Conservation (phyloP, 2,329 filamentous ascomycete genomes). For the Aspergillus uvarum region DNA sequence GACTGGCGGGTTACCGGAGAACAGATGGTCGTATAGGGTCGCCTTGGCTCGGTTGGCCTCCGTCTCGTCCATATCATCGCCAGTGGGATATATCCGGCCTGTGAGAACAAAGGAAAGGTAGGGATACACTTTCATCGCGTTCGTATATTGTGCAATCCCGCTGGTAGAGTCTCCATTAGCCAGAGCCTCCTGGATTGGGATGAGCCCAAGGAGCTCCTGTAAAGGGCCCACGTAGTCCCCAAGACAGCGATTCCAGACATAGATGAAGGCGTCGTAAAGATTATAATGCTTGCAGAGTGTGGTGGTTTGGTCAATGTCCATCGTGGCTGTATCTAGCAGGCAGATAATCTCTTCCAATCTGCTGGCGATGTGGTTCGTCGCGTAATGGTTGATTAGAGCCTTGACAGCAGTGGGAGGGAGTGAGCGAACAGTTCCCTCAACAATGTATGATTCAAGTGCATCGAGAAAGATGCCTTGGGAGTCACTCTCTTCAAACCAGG, state of each 20-base stretch:
- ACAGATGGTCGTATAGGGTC: slow-evolving; percentile 89
- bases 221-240: slow-evolving; percentile 88
- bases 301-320: slow-evolving; percentile 93
- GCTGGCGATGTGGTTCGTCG: slow-evolving; percentile 69
- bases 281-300: slow-evolving; percentile 85
- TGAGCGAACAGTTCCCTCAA: slow-evolving; percentile 70
- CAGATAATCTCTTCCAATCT: slow-evolving; percentile 93
- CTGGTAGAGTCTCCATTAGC: slow-evolving; percentile 51
- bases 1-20: slow-evolving; percentile 65
- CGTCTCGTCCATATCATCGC: slow-evolving; percentile 69
- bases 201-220: slow-evolving; percentile 68
- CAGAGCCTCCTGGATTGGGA: slow-evolving; percentile 24
- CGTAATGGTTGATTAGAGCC: slow-evolving; percentile 78
- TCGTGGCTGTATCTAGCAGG: slow-evolving; percentile 81
- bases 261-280: slow-evolving; percentile 91
- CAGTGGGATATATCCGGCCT: slow-evolving; percentile 86
- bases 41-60: slow-evolving; percentile 75
- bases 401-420: slow-evolving; percentile 85
- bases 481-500: slow-evolving; percentile 79
- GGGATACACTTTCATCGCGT: slow-evolving; percentile 88
- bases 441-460: slow-evolving; percentile 81
- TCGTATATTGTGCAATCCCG: slow-evolving; percentile 56
- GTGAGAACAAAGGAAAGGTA: slow-evolving; percentile 92
- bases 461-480: slow-evolving; percentile 78
- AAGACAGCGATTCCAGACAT: slow-evolving; percentile 93